Base-by-base conservation (phyloP, 225 moss, liverwort and hornwort genomes). In the Bryum argenteum region DNA sequence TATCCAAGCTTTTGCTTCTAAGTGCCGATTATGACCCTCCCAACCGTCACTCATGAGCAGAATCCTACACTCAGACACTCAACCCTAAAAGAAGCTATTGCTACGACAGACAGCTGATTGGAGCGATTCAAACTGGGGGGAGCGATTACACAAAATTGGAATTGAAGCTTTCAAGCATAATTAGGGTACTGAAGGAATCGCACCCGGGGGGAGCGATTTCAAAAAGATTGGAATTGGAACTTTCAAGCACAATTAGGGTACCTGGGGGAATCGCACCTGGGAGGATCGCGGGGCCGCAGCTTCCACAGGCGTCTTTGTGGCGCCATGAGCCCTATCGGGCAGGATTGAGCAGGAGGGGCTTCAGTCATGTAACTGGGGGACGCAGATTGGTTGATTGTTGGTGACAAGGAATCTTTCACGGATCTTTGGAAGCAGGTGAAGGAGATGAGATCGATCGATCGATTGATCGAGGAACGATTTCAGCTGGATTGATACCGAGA, bases 251-350 rank as follows among this genome's bases (percentile, higher is more conserved):
- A 33, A 33, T 33, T 33, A 33, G 33, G 33, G 33, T 33, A 33
- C 33, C 33, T 33, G 33, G 33, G 33, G 5, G 33, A 33, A n/a
- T n/a, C n/a, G n/a, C n/a, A n/a, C n/a, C 5, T 28, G 5, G 5
- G 28, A 2, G 28, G 3, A 33, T 33, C 33, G 33, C 33, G 33
- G 7, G 5, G 72, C 45, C 59, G 59, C 60, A 14, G 14, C 14
- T 66, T 70, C 54, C 70, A 18, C n/a, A 50, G 9, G 44, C 64
- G 54, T 67, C 54, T 65, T 47, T 58, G 20, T 6, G 53, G 38
- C 59, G 73, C 33, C 64, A 73, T 77, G 37, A 24, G 58, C 77
- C 68, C 72, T 67, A 63, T 61, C 33, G 22, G 53, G 33, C 33
- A 21, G 13, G 19, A 26, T 51, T 61, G 22, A 64, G 63, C 3